Evolutionary conservation across 345 rosid genomes (phyloP).

Genomic region (Punica granatum): DNA sequence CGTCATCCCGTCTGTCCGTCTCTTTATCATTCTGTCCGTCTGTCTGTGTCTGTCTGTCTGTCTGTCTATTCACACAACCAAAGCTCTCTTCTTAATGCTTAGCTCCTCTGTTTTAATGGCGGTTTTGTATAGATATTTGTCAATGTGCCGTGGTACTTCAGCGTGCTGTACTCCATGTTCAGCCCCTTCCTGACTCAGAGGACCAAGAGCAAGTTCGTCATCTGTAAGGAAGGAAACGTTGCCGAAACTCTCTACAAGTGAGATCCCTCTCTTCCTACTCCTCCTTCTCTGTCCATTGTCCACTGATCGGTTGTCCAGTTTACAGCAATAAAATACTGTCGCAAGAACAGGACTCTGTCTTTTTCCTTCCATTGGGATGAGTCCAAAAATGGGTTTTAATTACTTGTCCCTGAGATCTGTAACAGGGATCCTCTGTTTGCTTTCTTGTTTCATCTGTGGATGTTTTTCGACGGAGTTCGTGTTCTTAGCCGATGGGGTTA

Average conservation of each 20-base stretch:
- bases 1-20: too few relatives aligned
- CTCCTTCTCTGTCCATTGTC: background rate
- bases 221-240: conserved; percentile 79
- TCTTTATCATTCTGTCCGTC: too few relatives aligned
- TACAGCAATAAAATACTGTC: background rate
- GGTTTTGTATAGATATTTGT: conserved; percentile 75
- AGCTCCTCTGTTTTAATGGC: background rate
- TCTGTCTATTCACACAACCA: too few relatives aligned
- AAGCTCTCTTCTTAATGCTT: too few relatives aligned
- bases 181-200: conserved; percentile 92
- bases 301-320: background rate
- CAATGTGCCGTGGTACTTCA: conserved; percentile 99
- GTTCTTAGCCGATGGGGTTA: background rate
- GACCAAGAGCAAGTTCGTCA: conserved; percentile 93
- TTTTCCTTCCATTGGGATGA: background rate
- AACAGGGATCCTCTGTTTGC: background rate
- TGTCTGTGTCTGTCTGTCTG: too few relatives aligned
- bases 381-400: background rate
- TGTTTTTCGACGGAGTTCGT: background rate
- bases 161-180: conserved; percentile 71
- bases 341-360: background rate
- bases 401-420: background rate
- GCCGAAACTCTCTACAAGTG: conserved; percentile 97
- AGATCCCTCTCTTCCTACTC: background rate
- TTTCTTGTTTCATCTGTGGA: background rate